These are phyloP conservation scores for Aspergillus sp. DNA, from an alignment of 2,329 filamentous ascomycete species.

Conservation along the genomic window DNA sequence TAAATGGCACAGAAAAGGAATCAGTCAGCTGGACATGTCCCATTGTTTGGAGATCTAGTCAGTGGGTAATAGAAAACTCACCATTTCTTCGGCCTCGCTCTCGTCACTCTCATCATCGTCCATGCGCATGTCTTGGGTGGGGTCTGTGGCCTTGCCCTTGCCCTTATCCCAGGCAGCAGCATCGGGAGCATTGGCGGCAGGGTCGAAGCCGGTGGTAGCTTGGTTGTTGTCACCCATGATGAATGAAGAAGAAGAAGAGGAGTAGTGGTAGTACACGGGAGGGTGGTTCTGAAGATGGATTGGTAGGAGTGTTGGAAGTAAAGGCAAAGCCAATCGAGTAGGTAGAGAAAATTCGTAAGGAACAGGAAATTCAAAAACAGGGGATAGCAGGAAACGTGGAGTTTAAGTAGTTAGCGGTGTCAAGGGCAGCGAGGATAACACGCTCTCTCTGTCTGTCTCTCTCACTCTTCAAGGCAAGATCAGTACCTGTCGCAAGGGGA, in stretches of 20 bases:
- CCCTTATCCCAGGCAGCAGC: slow-evolving; percentile 66
- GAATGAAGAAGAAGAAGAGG: slow-evolving; percentile 1
- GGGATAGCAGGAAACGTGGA: background rate
- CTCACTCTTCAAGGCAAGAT: too few relatives aligned
- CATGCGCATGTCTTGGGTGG: slow-evolving; percentile 65
- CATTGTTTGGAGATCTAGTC: background rate
- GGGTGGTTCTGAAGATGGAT: slow-evolving; percentile 15
- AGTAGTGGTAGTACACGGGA: slow-evolving; percentile 2
- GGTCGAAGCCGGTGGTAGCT: slow-evolving; percentile 32
- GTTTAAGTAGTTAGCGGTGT: slow-evolving; percentile 22
- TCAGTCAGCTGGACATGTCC: background rate
- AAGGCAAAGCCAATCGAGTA: slow-evolving; percentile 59
- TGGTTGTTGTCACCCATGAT: slow-evolving; percentile 40
- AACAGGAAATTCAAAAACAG: background rate
- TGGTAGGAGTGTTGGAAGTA: slow-evolving; percentile 16
- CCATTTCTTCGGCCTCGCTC: slow-evolving; percentile 52
- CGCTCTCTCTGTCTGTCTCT: too few relatives aligned
- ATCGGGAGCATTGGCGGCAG: slow-evolving; percentile 43
- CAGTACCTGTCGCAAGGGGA: slow-evolving; percentile 22
- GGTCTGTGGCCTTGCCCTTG: slow-evolving; percentile 74
- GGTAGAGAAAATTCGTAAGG: slow-evolving; percentile 46
- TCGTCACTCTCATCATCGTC: slow-evolving; percentile 73
- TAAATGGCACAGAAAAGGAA: background rate
- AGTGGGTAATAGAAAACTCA: slow-evolving; percentile 25
- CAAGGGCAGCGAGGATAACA: slow-evolving; percentile 11